Evolutionary conservation across 2,329 filamentous ascomycete species (phyloP).

Genomic region (Aspergillus viridinutans): DNA sequence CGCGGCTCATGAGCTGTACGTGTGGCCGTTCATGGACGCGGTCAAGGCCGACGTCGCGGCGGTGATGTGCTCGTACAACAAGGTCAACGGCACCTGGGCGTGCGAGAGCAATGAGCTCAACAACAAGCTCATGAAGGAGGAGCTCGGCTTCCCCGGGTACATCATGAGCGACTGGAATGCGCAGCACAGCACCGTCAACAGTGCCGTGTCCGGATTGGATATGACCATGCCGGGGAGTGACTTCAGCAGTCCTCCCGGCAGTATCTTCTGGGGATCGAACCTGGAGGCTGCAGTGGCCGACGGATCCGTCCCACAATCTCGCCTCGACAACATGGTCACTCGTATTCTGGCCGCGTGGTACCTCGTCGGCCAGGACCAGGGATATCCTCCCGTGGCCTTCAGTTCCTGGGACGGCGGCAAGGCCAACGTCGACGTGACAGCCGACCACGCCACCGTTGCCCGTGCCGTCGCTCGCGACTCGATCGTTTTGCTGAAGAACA

Average conservation of each 20-base stretch:
- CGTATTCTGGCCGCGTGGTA: constrained; percentile 48
- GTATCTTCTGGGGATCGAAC: constrained; percentile 24
- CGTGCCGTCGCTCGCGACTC: constrained; percentile 43
- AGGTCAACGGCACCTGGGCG: constrained; percentile 73
- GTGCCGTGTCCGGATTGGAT: constrained; percentile 69
- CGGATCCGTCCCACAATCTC: constrained; percentile 52
- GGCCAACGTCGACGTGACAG: constrained; percentile 35
- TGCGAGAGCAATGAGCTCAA: constrained; percentile 76
- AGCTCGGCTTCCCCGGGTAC: constrained; percentile 77
- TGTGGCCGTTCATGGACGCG: constrained; percentile 74
- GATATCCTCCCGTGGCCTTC: constrained; percentile 43
- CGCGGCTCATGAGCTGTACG: constrained; percentile 69
- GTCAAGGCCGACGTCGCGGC: constrained; percentile 60
- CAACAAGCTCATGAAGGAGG: constrained; percentile 72
- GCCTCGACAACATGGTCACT: constrained; percentile 60
- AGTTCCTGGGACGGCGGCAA: constrained; percentile 41
- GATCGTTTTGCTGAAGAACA: constrained; percentile 48
- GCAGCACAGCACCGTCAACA: constrained; percentile 64
- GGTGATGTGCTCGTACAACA: constrained; percentile 50
- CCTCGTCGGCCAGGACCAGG: constrained; percentile 44
- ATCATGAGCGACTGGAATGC: constrained; percentile 78
- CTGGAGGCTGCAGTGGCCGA: constrained; percentile 57
- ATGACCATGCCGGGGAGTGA: constrained; percentile 74
- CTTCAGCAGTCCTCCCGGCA: constrained; percentile 20
- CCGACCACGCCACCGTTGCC: constrained; percentile 37